These are phyloP conservation scores for Thinopyrum elongatum DNA, from an alignment of 176 grass and related monocot species.

Conservation along the genomic window DNA sequence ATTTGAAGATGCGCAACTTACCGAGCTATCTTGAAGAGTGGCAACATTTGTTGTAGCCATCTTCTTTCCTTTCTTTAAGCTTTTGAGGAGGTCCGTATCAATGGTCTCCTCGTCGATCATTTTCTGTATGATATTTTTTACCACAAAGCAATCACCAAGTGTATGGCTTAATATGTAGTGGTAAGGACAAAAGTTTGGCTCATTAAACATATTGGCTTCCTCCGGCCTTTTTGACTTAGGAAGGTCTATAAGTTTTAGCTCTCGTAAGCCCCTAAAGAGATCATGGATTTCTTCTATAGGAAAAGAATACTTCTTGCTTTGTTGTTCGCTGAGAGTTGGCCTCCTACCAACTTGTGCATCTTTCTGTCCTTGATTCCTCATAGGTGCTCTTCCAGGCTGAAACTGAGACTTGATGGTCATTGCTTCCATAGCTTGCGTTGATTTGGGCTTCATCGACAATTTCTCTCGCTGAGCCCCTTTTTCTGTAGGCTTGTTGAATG, in stretches of 20 bases:
- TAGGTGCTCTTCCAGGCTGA: accelerated
- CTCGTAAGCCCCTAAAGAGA: accelerated
- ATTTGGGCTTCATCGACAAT: neutral
- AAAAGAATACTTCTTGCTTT: neutral
- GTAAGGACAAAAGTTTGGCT: neutral
- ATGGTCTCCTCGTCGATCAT: neutral
- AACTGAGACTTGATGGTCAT: accelerated
- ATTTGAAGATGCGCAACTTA: neutral
- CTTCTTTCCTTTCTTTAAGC: neutral
- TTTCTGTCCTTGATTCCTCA: accelerated
- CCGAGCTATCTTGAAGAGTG: neutral
- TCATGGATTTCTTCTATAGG: neutral
- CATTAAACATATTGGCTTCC: neutral
- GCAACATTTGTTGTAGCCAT: neutral
- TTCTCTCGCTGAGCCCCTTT: neutral
- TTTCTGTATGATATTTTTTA: neutral
- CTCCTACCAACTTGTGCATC: neutral
- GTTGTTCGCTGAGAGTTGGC: neutral
- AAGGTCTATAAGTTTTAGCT: neutral
- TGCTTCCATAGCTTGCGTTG: neutral
- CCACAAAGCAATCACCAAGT: neutral
- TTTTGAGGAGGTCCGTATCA: neutral
- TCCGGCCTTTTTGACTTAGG: neutral
- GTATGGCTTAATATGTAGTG: neutral
- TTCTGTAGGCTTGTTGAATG: neutral